Evolutionary conservation across 2,329 filamentous ascomycete species (phyloP).

Genomic region (Lecanicillium sp.): DNA sequence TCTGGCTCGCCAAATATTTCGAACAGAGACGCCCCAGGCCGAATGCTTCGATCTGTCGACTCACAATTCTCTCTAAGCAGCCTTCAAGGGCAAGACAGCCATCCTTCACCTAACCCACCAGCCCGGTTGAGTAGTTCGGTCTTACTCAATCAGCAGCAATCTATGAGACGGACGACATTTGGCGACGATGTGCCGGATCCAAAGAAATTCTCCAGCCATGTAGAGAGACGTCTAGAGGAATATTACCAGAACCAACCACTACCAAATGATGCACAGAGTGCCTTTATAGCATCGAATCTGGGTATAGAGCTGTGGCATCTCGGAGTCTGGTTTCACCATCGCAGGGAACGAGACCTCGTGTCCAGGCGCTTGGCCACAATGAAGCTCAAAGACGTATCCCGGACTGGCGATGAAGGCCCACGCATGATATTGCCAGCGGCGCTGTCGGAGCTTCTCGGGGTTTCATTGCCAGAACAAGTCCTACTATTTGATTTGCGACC

Average conservation of each 20-base stretch:
- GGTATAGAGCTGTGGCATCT: slow-evolving; percentile 43
- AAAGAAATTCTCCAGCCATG: slow-evolving; percentile 38
- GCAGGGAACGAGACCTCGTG: slow-evolving; percentile 39
- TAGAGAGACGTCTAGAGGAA: slow-evolving; percentile 42
- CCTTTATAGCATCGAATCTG: slow-evolving; percentile 46
- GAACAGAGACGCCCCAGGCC: not conserved
- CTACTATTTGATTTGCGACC: slow-evolving; percentile 44
- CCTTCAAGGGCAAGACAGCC: slow-evolving; percentile 12
- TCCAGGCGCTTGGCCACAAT: slow-evolving; percentile 36
- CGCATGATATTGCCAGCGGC: slow-evolving; percentile 44
- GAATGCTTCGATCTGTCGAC: slow-evolving; percentile 1
- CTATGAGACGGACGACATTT: slow-evolving; percentile 30
- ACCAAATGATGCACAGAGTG: slow-evolving; percentile 40
- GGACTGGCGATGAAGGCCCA: slow-evolving; percentile 22
- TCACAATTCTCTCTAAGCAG: slow-evolving; percentile 14
- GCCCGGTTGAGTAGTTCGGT: slow-evolving; percentile 16
- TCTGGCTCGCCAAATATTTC: slow-evolving; percentile 3
- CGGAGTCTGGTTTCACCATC: slow-evolving; percentile 47
- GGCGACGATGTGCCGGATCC: slow-evolving; percentile 30
- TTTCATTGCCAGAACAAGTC: slow-evolving; percentile 35
- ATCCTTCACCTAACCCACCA: no score
- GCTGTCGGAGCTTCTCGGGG: slow-evolving; percentile 41
- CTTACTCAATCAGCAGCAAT: slow-evolving; percentile 37
- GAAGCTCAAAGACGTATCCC: slow-evolving; percentile 27
- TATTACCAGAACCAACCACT: slow-evolving; percentile 41